phyloP scores from a whole-genome alignment of 331 rosid genomes.

The Erythrophleum ivorense region DNA sequence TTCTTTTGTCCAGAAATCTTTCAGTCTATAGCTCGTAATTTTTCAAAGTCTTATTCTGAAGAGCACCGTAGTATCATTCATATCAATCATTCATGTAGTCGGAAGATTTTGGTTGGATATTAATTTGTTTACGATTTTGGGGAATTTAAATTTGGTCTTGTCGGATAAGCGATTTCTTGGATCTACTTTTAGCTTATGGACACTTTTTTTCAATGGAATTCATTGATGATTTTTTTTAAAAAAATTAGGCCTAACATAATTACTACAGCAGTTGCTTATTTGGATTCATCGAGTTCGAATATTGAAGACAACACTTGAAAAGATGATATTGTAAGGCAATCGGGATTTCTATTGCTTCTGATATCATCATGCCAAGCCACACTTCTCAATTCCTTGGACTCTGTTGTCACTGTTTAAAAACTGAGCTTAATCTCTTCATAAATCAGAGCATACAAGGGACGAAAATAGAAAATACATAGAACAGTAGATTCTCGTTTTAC shows the following conservation, averaged over 20 bases:
- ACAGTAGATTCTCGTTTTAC: too few species aligned
- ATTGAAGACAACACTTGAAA: neutral
- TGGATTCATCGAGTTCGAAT: neutral
- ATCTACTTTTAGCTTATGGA: neutral
- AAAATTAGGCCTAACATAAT: neutral
- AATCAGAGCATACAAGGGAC: too few species aligned
- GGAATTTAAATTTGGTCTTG: neutral
- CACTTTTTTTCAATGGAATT: neutral
- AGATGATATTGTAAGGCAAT: neutral
- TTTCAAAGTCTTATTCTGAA: constrained; percentile 10
- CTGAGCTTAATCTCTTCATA: too few species aligned
- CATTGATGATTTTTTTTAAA: neutral
- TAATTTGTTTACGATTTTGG: neutral
- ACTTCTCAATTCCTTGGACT: neutral
- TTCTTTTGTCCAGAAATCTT: constrained; percentile 10
- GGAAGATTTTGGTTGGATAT: constrained; percentile 17
- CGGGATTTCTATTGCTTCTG: neutral
- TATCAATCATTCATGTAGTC: neutral
- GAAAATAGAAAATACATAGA: too few species aligned
- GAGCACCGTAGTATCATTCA: constrained; percentile 2
- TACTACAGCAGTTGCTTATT: neutral
- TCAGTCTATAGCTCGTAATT: constrained; percentile 24
- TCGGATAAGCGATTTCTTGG: neutral
- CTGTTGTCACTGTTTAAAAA: neutral
- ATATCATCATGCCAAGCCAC: neutral